Evolutionary conservation across 352 stramenopile genomes (phyloP), one percentile per base, ranked within the genome.

Genomic region (Globisporangium canariense): DNA sequence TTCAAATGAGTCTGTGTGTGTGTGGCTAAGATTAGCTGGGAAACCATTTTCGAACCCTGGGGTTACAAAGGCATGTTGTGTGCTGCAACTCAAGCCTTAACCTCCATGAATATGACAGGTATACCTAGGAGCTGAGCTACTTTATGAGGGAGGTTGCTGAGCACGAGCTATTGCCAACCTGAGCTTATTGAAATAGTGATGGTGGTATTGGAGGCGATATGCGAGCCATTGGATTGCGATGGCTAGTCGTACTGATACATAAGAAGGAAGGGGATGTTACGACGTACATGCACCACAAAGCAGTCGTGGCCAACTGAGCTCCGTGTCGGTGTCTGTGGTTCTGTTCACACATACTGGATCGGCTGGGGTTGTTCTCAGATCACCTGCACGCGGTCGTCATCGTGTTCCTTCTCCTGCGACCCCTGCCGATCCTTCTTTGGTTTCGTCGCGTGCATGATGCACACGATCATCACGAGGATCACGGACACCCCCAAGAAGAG

Each of bases 401-500:
- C 54, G 14, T 45, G 18, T n/a, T 59, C 62, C 10, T 62, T 54
- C 28, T 67, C 53, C 32, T 62, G 30, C 8, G 55, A 25, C n/a
- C 51, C n/a, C 20, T 43, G 52, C 30, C 59, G 30, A 14, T 56
- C 43, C 22, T 51, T 61, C 30, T 67, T 68, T 6, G 62, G 62
- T 11, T 68, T 68, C 11, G 62, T 68, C 18, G 62, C 47, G 47
- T 68, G 62, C 62, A 68, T 68, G 62, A 68, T 68, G 47, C 54
- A 68, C 34, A 68, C 62, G 36, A 68, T 68, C 62, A 68, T 68
- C 7, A 68, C 46, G 55, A 68, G 62, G 10, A 68, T 68, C 16
- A 58, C 62, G 0, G 54, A 50, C 34, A 68, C 62, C 6, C 62
- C 62, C 10, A 68, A 38, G 46, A 68, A 68, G 11, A 68, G 38